These are phyloP conservation scores for Phytophthora meadii DNA, from an alignment of 352 stramenopile species.

Conservation along the genomic window DNA sequence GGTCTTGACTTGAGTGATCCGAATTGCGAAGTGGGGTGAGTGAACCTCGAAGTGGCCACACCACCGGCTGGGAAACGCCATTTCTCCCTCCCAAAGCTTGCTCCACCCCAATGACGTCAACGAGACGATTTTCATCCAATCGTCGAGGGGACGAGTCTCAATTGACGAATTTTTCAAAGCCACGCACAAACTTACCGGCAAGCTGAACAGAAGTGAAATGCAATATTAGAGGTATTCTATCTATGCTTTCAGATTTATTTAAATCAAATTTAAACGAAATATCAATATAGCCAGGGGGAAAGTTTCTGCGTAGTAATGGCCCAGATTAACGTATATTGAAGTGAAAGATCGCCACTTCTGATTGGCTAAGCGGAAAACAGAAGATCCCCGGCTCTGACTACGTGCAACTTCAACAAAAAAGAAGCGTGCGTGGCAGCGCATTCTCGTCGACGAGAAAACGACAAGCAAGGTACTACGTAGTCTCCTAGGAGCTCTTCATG, in stretches of 20 bases:
- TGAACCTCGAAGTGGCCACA: slow-evolving; percentile 17
- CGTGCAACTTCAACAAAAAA: slow-evolving; percentile 78
- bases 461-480: neutral
- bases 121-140: slow-evolving; percentile 47
- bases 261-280: neutral
- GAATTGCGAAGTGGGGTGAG: slow-evolving; percentile 31
- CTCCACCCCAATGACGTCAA: slow-evolving; percentile 26
- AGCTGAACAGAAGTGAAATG: neutral
- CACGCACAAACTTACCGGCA: neutral
- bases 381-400: slow-evolving; percentile 35
- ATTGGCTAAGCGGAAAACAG: slow-evolving; percentile 35
- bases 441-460: neutral
- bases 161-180: slow-evolving; percentile 26
- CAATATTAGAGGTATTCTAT: neutral
- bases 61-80: slow-evolving; percentile 28
- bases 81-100: slow-evolving; percentile 16
- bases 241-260: neutral
- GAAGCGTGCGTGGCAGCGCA: slow-evolving; percentile 22
- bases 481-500: no score
- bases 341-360: slow-evolving; percentile 37
- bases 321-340: slow-evolving; percentile 54
- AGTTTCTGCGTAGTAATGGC: slow-evolving; percentile 1
- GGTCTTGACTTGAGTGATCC: slow-evolving; percentile 26
- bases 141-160: slow-evolving; percentile 23
- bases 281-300: neutral